Base-by-base conservation (phyloP, 2,329 filamentous ascomycete genomes). In the Beauveria pseudobassiana region DNA sequence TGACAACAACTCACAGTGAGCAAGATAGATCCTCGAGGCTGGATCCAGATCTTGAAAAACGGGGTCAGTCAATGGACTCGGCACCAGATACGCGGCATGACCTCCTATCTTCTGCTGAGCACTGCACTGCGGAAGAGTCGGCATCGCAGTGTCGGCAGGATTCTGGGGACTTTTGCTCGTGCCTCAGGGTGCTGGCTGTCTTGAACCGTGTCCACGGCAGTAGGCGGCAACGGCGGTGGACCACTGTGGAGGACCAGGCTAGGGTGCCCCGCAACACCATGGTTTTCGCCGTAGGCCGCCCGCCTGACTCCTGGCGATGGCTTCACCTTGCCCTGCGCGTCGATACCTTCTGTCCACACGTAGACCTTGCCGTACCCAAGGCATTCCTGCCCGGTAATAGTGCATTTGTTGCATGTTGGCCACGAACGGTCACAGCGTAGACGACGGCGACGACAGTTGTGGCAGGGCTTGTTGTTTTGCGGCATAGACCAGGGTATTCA, bases 281-380 rank as follows among this genome's bases (percentile, higher is more conserved):
- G 48, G 40, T 69, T 65, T 62, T 68, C 66, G 61, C 63, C 62
- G 18, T 61, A 54, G 60, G 60, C 53, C 43, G 63, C 30, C 48
- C 64, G 51, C 58, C 65, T 67, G 63, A 65, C 63, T 51, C 63
- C 65, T 59, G 71, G 64, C 64, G 70, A 65, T 59, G 73, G 69
- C 65, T 73, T 72, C 68, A 76, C 75, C 65, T 79, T 81, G 30
- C 80, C 80, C 12, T 77, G 74, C 50, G 78, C 74, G 51, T 81
- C 79, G 62, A 82, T 78, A 59, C 78, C 78, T 62, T 79, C 75
- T 59, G 83, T 81, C 84, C 84, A 87, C 62, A 84, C 78, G 65
- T 86, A 81, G 52, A 86, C 72, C 68, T 80, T 81, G 63, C 82
- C 83, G 71, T 87, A 87, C 45, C 85, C 85, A 64, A 85, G 79